Conservation (phyloP, 2,329 filamentous ascomycete species). For the Podosphaera fusca region DNA sequence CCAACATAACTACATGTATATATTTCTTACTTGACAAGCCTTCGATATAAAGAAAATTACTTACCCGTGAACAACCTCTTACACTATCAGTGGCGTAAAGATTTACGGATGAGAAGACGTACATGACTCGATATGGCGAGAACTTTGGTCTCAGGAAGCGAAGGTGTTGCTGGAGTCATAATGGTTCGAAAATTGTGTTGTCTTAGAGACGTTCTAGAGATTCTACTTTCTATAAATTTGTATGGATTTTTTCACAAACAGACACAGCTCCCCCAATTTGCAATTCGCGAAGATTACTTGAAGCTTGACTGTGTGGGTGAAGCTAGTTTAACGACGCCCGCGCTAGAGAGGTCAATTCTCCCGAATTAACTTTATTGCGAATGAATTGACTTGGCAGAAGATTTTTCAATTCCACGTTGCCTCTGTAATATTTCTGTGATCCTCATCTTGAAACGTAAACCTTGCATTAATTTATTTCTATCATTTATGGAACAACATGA, state of each 20-base stretch:
- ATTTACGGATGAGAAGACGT: conserved; percentile 20
- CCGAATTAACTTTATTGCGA: background rate
- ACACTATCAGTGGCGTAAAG: conserved; percentile 10
- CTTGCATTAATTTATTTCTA: conserved; percentile 12
- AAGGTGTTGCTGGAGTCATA: conserved; percentile 7
- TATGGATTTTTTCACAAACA: background rate
- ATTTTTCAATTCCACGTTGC: conserved; percentile 7
- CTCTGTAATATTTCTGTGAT: background rate
- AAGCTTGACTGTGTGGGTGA: background rate
- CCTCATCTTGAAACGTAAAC: conserved; percentile 3
- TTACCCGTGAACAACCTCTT: conserved; percentile 53
- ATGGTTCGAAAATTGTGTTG: background rate
- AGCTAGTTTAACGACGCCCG: background rate
- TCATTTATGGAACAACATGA: conserved; percentile 10
- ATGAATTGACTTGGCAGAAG: too few species aligned
- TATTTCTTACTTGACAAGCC: conserved; percentile 5
- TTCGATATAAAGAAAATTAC: conserved; percentile 14
- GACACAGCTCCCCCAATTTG: background rate
- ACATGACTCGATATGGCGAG: conserved; percentile 91
- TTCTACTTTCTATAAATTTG: background rate
- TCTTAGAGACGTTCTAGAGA: background rate
- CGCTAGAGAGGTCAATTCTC: background rate
- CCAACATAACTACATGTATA: conserved; percentile 56
- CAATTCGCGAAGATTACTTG: background rate
- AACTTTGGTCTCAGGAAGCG: conserved; percentile 39